Base-by-base conservation (phyloP, 2,329 filamentous ascomycete genomes). In the Fragosphaeria purpurea region DNA sequence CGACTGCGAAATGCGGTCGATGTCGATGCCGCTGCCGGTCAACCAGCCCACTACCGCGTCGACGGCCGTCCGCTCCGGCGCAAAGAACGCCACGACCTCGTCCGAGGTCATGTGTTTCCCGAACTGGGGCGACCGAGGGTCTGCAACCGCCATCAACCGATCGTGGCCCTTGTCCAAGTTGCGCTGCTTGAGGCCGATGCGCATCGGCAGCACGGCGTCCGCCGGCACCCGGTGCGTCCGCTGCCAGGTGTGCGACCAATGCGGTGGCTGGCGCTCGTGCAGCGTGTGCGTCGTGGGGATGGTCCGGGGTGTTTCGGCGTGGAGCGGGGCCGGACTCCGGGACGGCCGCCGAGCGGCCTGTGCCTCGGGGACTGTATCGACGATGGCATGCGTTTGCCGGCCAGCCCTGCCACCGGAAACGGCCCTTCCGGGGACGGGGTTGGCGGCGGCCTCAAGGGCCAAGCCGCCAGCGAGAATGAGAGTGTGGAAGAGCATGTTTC, bases 51-150 rank as follows among this genome's bases (percentile, higher is more conserved):
- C 53, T 2, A 70, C 65, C 4, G 59, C 54, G 11, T 66, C 61
- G 8, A 67, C 59, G 32, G 60, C 62, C 12, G 62, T 57, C 32
- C 58, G 51, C 22, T 59, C 46, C 1, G 68, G 69, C 33, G 66
- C 63, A 46, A 70, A 70, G 47, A 66, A 61, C 33, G 67, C 62
- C 35, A 63, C 57, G 13, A 69, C 63, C 49, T 70, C 64, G 11
- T 64, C 55, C 4, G 61, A 50, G 6, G 60, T 64, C 62, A 67
- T 65, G 56, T 70, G 65, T 49, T 69, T 63, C 37, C 65, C 67
- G 52, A 65, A 70, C 37, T 62, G 61, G 2, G 56, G 6, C 4
- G 62, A 63, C 8, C 52, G 46, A 2, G 61, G 60, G 47, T 61
- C 57, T 6, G 61, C 42, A 54, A 66, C 62, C 44, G 62, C 62